Percentiles rank a stretch among this genome's conserved stretches.
Evolutionary conservation across 2,329 filamentous ascomycete genomes (phyloP).

Genomic region (Fusarium paranaense): DNA sequence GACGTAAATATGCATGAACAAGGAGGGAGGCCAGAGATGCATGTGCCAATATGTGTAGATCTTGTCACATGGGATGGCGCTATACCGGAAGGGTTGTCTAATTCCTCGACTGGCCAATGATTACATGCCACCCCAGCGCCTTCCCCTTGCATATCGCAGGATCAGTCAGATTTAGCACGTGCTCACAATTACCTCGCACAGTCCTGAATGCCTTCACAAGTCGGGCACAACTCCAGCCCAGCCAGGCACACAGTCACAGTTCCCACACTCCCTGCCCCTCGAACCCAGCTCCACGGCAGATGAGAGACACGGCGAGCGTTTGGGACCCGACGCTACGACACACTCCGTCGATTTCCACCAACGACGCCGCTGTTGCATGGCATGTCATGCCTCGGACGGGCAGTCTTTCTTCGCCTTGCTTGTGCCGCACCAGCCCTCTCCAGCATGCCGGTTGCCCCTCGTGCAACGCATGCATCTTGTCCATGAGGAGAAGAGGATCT

Average conservation of each 20-base stretch:
- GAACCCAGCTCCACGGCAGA: constrained; percentile 37
- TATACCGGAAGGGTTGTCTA: not conserved
- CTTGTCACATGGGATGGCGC: not conserved
- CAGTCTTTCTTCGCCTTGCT: not conserved
- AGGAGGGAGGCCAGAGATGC: not conserved
- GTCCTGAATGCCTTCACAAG: constrained; percentile 10
- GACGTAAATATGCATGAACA: constrained; percentile 4
- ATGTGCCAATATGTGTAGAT: constrained; percentile 14
- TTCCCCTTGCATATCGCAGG: constrained; percentile 23
- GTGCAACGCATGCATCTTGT: constrained; percentile 1
- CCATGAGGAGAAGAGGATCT: not conserved
- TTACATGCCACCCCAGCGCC: not conserved
- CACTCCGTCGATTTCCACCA: constrained; percentile 27
- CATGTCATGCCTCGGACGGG: constrained; percentile 20
- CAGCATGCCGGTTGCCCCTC: constrained; percentile 19
- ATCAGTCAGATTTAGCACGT: constrained; percentile 5
- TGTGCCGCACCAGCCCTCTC: constrained; percentile 21
- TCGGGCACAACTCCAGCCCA: constrained; percentile 20
- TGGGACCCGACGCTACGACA: constrained; percentile 41
- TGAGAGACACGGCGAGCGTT: constrained; percentile 41
- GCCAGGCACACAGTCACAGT: constrained; percentile 14
- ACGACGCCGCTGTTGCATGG: constrained; percentile 22
- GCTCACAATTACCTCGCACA: constrained; percentile 1
- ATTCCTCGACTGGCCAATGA: constrained; percentile 25
- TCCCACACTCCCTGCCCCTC: constrained; percentile 3